Evolutionary conservation across 1,284 basidiomycete genomes (phyloP).

Genomic region (Cryptococcus sp.): DNA sequence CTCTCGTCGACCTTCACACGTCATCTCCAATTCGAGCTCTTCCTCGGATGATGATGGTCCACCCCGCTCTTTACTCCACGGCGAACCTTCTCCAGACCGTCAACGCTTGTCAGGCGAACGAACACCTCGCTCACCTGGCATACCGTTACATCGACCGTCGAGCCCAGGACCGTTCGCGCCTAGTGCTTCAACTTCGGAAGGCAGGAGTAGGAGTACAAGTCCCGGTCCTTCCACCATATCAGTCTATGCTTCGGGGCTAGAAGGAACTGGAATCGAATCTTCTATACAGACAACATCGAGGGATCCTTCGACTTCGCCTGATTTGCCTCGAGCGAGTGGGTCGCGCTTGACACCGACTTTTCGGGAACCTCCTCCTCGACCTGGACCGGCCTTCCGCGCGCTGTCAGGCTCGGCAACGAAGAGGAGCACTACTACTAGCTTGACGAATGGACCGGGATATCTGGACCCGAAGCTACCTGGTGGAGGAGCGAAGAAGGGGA

Average conservation of each 20-base stretch:
- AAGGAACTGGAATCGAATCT: constrained; percentile 8
- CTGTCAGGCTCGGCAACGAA: not conserved
- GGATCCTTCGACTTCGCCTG: constrained; percentile 17
- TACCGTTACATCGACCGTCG: not conserved
- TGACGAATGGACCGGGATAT: constrained; percentile 14
- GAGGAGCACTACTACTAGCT: constrained; percentile 4
- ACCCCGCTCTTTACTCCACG: constrained; percentile 30
- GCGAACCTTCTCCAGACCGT: constrained; percentile 5
- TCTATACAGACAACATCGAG: constrained; percentile 8
- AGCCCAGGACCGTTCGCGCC: constrained; percentile 8
- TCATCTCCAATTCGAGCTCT: constrained; percentile 11
- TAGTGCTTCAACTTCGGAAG: constrained; percentile 9
- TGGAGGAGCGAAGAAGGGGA: constrained; percentile 13
- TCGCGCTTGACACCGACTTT: constrained; percentile 15
- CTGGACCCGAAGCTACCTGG: constrained; percentile 21
- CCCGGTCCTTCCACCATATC: constrained; percentile 30
- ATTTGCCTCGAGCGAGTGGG: not conserved
- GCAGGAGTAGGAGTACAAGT: constrained; percentile 18
- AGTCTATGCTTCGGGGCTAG: constrained; percentile 25
- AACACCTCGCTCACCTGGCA: constrained; percentile 13
- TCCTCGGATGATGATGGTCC: constrained; percentile 30
- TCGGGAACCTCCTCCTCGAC: constrained; percentile 16
- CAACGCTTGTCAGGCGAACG: constrained; percentile 6
- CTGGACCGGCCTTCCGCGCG: constrained; percentile 1
- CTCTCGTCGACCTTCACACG: constrained; percentile 8